Evolutionary conservation across 768 basidiomycete species (phyloP).

Genomic region (Candolleomyces efflorescens): DNA sequence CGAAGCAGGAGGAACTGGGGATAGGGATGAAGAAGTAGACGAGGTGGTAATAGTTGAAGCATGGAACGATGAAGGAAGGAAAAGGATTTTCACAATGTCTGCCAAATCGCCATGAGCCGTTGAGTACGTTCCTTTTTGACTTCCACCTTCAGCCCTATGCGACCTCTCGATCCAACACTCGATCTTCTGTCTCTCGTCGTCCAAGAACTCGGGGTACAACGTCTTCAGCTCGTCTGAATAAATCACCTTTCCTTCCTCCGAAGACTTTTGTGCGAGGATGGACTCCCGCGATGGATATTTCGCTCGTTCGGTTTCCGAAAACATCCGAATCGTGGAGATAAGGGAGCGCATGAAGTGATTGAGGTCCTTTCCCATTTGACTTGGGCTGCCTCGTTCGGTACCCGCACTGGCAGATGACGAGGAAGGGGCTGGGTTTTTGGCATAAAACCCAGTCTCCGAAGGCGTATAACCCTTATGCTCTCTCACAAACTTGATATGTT

Average conservation of each 20-base stretch:
- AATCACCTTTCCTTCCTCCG: constrained; percentile 14
- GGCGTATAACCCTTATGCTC: constrained; percentile 27
- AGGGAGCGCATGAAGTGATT: constrained; percentile 30
- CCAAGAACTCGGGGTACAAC: constrained; percentile 26
- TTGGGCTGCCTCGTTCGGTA: no score
- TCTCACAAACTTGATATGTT: constrained; percentile 27
- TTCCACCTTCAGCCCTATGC: background rate
- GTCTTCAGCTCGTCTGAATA: constrained; percentile 26
- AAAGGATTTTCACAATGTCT: constrained; percentile 31
- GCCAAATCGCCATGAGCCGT: constrained; percentile 24
- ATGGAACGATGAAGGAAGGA: constrained; percentile 32
- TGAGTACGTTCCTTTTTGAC: constrained; percentile 9
- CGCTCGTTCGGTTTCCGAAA: constrained; percentile 32
- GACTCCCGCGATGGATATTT: constrained; percentile 21
- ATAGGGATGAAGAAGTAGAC: background rate
- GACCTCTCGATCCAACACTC: constrained; percentile 28
- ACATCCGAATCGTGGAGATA: constrained; percentile 21
- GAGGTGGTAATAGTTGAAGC: constrained; percentile 14
- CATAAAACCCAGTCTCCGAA: constrained; percentile 21
- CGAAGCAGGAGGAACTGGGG: background rate
- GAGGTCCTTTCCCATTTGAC: constrained; percentile 18
- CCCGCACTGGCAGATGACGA: background rate
- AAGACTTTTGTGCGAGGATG: constrained; percentile 8
- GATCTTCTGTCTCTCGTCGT: constrained; percentile 24
- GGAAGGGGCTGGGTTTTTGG: constrained; percentile 10